These are phyloP conservation scores for Tricholoma flavovirens DNA, from an alignment of 768 basidiomycete genomes.

Conservation along the genomic window DNA sequence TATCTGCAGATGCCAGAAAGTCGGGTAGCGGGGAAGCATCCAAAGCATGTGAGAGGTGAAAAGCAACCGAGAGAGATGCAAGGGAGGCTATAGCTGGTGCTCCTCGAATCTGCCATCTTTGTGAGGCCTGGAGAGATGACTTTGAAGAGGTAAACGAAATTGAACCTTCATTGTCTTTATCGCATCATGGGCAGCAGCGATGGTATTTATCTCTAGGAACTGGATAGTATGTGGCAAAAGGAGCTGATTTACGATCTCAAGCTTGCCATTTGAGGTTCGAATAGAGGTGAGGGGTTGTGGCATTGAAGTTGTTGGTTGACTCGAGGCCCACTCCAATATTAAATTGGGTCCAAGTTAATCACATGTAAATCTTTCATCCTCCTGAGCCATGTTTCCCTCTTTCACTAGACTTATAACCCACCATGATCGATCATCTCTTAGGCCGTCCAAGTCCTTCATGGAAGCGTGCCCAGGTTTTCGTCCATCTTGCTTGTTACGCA, in stretches of 20 bases:
- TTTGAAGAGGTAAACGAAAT: conserved; percentile 6
- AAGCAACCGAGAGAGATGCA: conserved; percentile 73
- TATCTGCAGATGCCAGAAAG: conserved; percentile 47
- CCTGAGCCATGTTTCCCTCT: too few species aligned
- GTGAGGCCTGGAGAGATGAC: conserved; percentile 2
- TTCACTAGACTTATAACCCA: too few species aligned
- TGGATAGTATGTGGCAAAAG: conserved; percentile 71
- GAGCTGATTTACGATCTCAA: conserved; percentile 91
- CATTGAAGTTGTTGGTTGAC: too few species aligned
- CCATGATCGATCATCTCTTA: conserved; percentile 91
- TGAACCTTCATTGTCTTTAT: conserved; percentile 92
- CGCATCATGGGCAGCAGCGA: conserved; percentile 86
- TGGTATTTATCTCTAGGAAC: conserved; percentile 58
- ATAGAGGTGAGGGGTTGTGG: conserved; percentile 36
- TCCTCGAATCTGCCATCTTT: conserved; percentile 54
- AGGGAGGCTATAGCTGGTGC: conserved; percentile 95
- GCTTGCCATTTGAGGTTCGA: conserved; percentile 31
- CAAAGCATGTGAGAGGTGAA: conserved; percentile 53
- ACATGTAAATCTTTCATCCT: conserved; percentile 11
- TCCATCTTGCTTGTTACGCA: background rate
- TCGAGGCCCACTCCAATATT: too few species aligned
- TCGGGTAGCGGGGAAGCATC: conserved; percentile 40
- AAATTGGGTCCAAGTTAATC: too few species aligned
- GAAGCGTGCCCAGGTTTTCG: conserved; percentile 74
- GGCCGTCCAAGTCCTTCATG: conserved; percentile 87